A percentile compares a stretch with the other conserved stretches of the same genome.
phyloP scores from a whole-genome alignment of 495 filamentous ascomycete genomes.

The Platismatia glauca region DNA sequence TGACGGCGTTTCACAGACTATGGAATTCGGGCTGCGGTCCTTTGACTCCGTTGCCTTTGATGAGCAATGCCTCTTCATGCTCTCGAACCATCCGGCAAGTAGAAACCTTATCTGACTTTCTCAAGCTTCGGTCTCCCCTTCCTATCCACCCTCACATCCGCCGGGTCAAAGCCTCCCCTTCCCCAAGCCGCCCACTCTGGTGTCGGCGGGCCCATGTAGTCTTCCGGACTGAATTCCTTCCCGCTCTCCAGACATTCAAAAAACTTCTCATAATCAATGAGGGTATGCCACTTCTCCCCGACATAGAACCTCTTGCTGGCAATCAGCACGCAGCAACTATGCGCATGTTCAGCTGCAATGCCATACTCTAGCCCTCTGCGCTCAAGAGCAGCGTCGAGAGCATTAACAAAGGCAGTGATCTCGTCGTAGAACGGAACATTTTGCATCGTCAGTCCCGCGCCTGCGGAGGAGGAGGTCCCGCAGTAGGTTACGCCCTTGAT shows the following conservation, averaged over 20 bases:
- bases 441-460: slow-evolving; percentile 82
- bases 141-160: slow-evolving; percentile 72
- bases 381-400: slow-evolving; percentile 55
- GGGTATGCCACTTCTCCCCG: slow-evolving; percentile 77
- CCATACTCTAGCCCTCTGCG: slow-evolving; percentile 69
- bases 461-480: slow-evolving; percentile 70
- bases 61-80: too few species aligned
- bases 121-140: slow-evolving; percentile 48
- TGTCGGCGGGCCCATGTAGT: slow-evolving; percentile 76
- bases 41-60: not conserved
- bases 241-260: slow-evolving; percentile 72
- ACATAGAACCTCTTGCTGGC: slow-evolving; percentile 66
- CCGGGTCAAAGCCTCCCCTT: slow-evolving; percentile 84
- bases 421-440: slow-evolving; percentile 95
- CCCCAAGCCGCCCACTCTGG: slow-evolving; percentile 95
- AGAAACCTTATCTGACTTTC: not conserved
- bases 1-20: not conserved
- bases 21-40: not conserved
- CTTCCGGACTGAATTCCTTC: slow-evolving; percentile 68
- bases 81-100: not conserved
- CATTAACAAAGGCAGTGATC: slow-evolving; percentile 67
- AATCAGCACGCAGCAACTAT: slow-evolving; percentile 85
- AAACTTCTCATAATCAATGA: slow-evolving; percentile 84
- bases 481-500: slow-evolving; percentile 97
- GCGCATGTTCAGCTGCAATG: slow-evolving; percentile 87